phyloP scores from a whole-genome alignment of 2,329 filamentous ascomycete species.

The Aspergillus piperis region DNA sequence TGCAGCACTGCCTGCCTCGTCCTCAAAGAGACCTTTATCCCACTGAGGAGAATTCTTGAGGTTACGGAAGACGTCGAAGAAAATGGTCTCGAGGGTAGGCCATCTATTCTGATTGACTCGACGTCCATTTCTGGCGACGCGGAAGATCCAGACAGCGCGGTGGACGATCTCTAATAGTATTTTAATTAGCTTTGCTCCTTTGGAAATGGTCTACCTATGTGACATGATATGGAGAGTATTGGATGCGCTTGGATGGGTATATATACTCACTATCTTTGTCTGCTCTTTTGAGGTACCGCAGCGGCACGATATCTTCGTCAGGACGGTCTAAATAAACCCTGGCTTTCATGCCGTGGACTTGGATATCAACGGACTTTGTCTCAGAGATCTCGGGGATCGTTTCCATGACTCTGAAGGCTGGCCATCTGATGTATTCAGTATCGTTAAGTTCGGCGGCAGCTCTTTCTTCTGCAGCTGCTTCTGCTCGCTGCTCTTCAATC shows the following conservation, averaged over 20 bases:
- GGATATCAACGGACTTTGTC: slow-evolving; percentile 11
- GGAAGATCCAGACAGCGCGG: slow-evolving; percentile 28
- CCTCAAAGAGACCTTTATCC: slow-evolving; percentile 21
- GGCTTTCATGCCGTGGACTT: slow-evolving; percentile 25
- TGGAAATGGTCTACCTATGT: too few relatives aligned
- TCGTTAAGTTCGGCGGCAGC: too few relatives aligned
- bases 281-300: slow-evolving; percentile 22
- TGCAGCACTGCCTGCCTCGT: slow-evolving; percentile 4
- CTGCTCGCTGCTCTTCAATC: too few relatives aligned
- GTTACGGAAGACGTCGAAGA: slow-evolving; percentile 26
- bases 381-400: not conserved
- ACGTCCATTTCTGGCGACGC: slow-evolving; percentile 19
- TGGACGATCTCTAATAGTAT: slow-evolving; percentile 19
- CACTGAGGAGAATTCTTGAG: slow-evolving; percentile 27
- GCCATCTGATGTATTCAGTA: too few relatives aligned
- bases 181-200: not conserved
- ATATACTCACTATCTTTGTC: slow-evolving; percentile 20
- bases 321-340: slow-evolving; percentile 24
- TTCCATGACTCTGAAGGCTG: not conserved
- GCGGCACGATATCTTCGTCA: slow-evolving; percentile 25
- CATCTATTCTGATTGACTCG: slow-evolving; percentile 22
- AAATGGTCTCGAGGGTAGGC: slow-evolving; percentile 27
- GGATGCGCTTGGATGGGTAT: not conserved
- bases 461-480: too few relatives aligned
- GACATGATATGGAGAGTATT: not conserved